Evolutionary conservation across 495 filamentous ascomycete species (phyloP).

Genomic region (Daldinia decipiens): DNA sequence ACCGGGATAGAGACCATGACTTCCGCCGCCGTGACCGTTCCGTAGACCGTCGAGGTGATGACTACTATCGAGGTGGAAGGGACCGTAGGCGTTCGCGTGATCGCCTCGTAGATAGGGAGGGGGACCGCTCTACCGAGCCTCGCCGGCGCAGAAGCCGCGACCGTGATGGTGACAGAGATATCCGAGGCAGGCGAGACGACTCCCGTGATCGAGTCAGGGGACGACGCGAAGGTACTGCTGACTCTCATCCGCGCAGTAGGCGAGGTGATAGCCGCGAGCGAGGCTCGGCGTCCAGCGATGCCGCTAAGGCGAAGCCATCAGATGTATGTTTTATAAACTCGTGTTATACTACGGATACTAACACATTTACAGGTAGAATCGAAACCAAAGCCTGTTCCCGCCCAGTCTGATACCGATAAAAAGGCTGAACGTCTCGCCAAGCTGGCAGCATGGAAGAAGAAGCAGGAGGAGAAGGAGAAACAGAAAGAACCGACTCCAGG

Average conservation of each 20-base stretch:
- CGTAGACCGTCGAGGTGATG: constrained; percentile 73
- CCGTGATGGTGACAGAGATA: constrained; percentile 64
- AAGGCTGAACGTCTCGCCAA: constrained; percentile 85
- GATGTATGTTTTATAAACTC: constrained; percentile 60
- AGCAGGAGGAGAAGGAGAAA: constrained; percentile 84
- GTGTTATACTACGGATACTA: constrained; percentile 22
- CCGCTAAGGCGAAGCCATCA: constrained; percentile 54
- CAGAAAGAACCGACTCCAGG: constrained; percentile 73
- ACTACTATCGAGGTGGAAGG: constrained; percentile 69
- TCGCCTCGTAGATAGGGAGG: constrained; percentile 67
- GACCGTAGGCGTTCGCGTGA: constrained; percentile 68
- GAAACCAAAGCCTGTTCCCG: constrained; percentile 64
- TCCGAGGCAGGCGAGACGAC: constrained; percentile 80
- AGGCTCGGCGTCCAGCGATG: constrained; percentile 55
- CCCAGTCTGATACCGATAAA: constrained; percentile 81
- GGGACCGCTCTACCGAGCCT: constrained; percentile 63
- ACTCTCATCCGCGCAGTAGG: constrained; percentile 75
- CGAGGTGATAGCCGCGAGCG: constrained; percentile 72
- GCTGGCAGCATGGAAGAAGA: constrained; percentile 91
- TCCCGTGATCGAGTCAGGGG: constrained; percentile 76
- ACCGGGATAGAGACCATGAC: constrained; percentile 63
- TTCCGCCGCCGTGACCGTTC: constrained; percentile 79
- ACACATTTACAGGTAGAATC: constrained; percentile 50
- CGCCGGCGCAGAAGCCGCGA: constrained; percentile 74
- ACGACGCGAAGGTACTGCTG: constrained; percentile 80